These are phyloP conservation scores for Calonectria pseudoturangicola DNA, from an alignment of 2,329 filamentous ascomycete genomes.

Conservation along the genomic window DNA sequence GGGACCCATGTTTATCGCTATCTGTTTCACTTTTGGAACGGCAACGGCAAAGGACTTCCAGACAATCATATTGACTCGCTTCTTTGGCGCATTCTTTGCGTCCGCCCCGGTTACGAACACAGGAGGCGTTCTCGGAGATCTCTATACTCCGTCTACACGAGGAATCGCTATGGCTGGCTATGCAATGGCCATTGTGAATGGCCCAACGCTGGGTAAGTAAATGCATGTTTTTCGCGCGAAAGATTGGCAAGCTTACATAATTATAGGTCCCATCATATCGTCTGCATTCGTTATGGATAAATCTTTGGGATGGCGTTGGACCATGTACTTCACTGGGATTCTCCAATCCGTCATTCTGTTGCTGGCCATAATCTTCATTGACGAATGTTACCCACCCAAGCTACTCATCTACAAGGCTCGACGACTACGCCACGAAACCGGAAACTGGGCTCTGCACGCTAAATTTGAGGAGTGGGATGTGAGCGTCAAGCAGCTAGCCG, in stretches of 20 bases:
- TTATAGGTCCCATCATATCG: slow-evolving; percentile 68
- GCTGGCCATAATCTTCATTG: slow-evolving; percentile 75
- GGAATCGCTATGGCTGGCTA: slow-evolving; percentile 82
- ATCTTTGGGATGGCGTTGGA: slow-evolving; percentile 73
- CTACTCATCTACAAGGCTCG: slow-evolving; percentile 78
- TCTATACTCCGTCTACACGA: slow-evolving; percentile 76
- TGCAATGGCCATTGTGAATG: slow-evolving; percentile 79
- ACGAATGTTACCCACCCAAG: slow-evolving; percentile 78
- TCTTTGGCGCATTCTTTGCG: slow-evolving; percentile 77
- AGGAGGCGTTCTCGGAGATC: slow-evolving; percentile 80
- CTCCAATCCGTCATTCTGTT: slow-evolving; percentile 73
- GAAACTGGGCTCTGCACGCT: slow-evolving; percentile 82
- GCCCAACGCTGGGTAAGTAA: slow-evolving; percentile 71
- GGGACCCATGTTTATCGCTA: slow-evolving; percentile 76
- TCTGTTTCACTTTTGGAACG: slow-evolving; percentile 78
- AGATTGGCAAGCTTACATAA: slow-evolving; percentile 10
- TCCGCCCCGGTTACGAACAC: slow-evolving; percentile 82
- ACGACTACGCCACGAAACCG: slow-evolving; percentile 75
- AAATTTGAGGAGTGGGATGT: slow-evolving; percentile 83
- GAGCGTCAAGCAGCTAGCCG: slow-evolving; percentile 73
- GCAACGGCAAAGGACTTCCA: slow-evolving; percentile 80
- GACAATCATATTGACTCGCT: slow-evolving; percentile 78
- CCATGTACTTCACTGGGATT: slow-evolving; percentile 76
- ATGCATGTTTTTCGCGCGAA: not conserved
- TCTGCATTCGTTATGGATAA: slow-evolving; percentile 64